These are phyloP conservation scores for Hydrangea macrophylla DNA, from an alignment of 148 eudicot species.

Conservation along the genomic window DNA sequence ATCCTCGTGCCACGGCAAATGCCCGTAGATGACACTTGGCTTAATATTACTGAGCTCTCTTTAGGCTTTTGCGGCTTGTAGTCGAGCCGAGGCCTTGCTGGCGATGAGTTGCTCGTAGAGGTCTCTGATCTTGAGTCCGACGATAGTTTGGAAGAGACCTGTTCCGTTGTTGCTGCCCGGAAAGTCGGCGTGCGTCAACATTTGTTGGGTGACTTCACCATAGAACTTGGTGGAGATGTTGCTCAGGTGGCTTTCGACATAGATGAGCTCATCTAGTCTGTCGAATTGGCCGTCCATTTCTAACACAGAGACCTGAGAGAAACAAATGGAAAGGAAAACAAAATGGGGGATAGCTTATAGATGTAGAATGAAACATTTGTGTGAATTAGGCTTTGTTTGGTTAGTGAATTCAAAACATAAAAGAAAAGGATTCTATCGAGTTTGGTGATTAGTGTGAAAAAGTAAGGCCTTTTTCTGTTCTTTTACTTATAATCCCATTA, in stretches of 20 bases:
- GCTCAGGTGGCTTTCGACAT: constrained; percentile 96
- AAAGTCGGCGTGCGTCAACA: constrained; percentile 92
- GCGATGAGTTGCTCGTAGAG: constrained; percentile 82
- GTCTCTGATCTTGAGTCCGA: constrained; percentile 94
- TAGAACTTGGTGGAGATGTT: constrained; percentile 92
- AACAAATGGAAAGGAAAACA: background rate
- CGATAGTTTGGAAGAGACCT: constrained; percentile 92
- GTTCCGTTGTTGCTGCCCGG: constrained; percentile 99
- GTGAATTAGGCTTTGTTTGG: too few relatives aligned
- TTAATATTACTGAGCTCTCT: background rate
- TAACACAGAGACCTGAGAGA: constrained; percentile 73
- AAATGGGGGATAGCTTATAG: too few relatives aligned
- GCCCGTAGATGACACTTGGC: constrained; percentile 1
- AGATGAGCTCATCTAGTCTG: constrained; percentile 95
- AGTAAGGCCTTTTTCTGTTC: too few relatives aligned
- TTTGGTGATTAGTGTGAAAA: too few relatives aligned
- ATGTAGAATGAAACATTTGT: too few relatives aligned
- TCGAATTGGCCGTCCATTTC: constrained; percentile 99
- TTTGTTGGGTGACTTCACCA: constrained; percentile 98
- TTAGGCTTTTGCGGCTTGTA: constrained; percentile 70
- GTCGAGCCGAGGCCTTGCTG: constrained; percentile 43
- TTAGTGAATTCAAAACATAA: too few relatives aligned
- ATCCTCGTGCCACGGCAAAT: too few relatives aligned
- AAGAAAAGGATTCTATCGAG: too few relatives aligned
- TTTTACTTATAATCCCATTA: too few relatives aligned